phyloP scores from a whole-genome alignment of 257 asterid genomes.

The Fraxinus anomala region DNA sequence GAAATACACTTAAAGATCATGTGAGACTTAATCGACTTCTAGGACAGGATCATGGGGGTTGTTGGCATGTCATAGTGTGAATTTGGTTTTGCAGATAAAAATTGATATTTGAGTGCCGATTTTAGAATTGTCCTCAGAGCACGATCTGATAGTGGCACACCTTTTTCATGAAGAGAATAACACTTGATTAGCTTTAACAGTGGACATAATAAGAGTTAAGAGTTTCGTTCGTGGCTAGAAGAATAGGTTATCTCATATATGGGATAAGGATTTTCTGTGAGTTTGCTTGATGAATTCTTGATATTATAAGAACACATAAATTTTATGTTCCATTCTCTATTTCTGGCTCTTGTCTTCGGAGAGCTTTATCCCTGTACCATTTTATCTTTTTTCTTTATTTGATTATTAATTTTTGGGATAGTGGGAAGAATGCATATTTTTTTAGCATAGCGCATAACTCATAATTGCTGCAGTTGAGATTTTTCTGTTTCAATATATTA shows the following conservation, averaged over 20 bases:
- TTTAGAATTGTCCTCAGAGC: background rate
- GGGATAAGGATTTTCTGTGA: background rate
- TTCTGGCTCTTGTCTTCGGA: background rate
- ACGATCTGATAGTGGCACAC: background rate
- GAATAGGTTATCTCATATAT: background rate
- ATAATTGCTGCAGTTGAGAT: background rate
- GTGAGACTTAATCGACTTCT: background rate
- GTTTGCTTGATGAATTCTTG: conserved; percentile 4
- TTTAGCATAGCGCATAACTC: background rate
- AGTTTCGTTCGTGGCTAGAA: background rate
- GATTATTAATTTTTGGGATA: background rate
- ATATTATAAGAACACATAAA: background rate
- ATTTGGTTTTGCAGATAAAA: background rate
- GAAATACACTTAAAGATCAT: background rate
- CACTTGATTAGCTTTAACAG: background rate
- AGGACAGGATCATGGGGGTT: background rate
- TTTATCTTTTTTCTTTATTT: background rate
- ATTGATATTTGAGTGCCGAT: background rate
- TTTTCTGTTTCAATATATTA: background rate
- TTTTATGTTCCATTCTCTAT: conserved; percentile 8
- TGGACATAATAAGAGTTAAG: background rate
- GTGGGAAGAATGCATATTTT: background rate
- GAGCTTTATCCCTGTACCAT: background rate
- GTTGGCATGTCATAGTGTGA: background rate
- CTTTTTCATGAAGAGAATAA: background rate